Percentiles rank a stretch among this genome's conserved stretches.
These are phyloP conservation scores for Telfairia occidentalis DNA, from an alignment of 331 rosid genomes.

Conservation along the genomic window DNA sequence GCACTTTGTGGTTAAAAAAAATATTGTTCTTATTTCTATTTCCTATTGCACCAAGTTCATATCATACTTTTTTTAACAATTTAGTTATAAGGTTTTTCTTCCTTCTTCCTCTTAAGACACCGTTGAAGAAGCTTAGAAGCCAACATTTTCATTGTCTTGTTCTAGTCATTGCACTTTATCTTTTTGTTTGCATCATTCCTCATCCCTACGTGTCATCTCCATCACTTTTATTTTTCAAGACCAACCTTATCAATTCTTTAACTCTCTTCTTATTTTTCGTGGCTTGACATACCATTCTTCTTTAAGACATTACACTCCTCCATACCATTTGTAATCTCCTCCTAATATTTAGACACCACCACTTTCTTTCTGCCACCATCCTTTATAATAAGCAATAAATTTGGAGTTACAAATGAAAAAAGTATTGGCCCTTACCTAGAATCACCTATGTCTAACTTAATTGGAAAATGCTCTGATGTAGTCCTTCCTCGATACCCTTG, in stretches of 20 bases:
- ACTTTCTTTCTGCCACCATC: background rate
- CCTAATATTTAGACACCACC: no score
- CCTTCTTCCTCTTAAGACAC: background rate
- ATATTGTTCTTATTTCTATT: background rate
- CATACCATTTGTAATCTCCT: no score
- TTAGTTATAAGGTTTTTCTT: background rate
- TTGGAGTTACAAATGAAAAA: background rate
- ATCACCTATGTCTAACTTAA: background rate
- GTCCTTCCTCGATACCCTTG: background rate
- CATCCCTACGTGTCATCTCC: background rate
- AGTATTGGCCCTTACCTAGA: background rate
- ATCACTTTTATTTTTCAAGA: no score
- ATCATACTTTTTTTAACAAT: background rate
- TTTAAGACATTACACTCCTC: no score
- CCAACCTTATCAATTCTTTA: no score
- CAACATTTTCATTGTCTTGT: no score
- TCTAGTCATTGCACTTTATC: background rate
- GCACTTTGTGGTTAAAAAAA: background rate
- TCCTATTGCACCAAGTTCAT: background rate
- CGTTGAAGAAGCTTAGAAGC: background rate
- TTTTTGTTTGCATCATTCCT: background rate
- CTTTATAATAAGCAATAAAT: background rate
- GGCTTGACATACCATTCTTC: no score
- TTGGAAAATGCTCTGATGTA: background rate
- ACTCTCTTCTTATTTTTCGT: no score